Percentiles rank a stretch among this genome's conserved stretches.
phyloP scores from a whole-genome alignment of 2,329 filamentous ascomycete genomes.

The Lecanicillium sp. region DNA sequence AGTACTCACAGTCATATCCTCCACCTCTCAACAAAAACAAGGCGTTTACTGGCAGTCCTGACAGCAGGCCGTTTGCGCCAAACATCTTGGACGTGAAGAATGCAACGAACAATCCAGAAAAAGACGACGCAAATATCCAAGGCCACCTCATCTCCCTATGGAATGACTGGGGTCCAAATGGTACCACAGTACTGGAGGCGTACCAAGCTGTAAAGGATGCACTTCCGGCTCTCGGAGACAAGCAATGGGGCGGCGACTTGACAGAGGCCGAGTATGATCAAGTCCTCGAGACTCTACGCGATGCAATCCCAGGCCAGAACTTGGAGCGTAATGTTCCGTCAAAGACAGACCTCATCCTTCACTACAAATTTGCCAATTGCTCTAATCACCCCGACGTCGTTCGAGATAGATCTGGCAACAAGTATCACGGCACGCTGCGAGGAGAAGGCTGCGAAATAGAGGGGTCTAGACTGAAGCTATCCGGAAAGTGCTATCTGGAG shows the following conservation, averaged over 20 bases:
- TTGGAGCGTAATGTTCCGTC: conserved; percentile 13
- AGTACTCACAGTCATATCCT: conserved; percentile 16
- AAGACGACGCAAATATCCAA: conserved; percentile 11
- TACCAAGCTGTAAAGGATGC: conserved; percentile 15
- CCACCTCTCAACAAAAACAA: conserved; percentile 12
- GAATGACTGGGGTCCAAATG: conserved; percentile 15
- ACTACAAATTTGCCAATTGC: conserved; percentile 16
- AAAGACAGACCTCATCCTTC: conserved; percentile 11
- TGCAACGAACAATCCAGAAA: conserved; percentile 13
- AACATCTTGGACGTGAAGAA: conserved; percentile 15
- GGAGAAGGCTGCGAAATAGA: conserved; percentile 21
- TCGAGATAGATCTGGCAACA: conserved; percentile 13
- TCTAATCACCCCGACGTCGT: conserved; percentile 15
- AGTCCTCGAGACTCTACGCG: conserved; percentile 13
- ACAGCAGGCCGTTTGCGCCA: conserved; percentile 13
- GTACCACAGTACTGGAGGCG: conserved; percentile 15
- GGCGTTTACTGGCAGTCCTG: conserved; percentile 13
- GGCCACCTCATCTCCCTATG: conserved; percentile 15
- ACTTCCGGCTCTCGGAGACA: conserved; percentile 15
- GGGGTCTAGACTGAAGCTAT: conserved; percentile 21
- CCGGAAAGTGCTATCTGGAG: conserved; percentile 28
- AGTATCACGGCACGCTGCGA: conserved; percentile 11
- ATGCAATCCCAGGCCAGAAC: conserved; percentile 14
- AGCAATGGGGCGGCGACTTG: conserved; percentile 17
- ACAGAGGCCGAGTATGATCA: conserved; percentile 8